These are phyloP conservation scores for Fragilaria radians DNA, from an alignment of 108 stramenopile species.

Conservation along the genomic window DNA sequence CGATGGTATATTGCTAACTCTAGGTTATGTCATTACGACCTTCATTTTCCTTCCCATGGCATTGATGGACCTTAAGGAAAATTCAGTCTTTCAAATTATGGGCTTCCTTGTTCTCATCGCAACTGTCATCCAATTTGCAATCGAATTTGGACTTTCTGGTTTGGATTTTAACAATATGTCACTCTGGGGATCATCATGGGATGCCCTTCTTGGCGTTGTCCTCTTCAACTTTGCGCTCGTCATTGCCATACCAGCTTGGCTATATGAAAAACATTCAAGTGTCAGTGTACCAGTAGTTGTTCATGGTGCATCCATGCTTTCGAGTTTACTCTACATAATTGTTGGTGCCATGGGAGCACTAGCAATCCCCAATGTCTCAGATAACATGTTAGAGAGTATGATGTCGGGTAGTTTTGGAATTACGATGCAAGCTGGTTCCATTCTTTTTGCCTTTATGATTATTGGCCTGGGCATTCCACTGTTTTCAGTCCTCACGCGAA, in stretches of 20 bases:
- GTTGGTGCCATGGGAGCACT: conserved; percentile 55
- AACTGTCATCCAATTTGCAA: conserved; percentile 25
- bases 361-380: conserved; percentile 45
- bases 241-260: conserved; percentile 71
- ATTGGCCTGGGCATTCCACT: conserved; percentile 70
- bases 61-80: conserved; percentile 59
- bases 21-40: conserved; percentile 36
- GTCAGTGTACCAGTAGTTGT: conserved; percentile 40
- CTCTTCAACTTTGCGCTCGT: conserved; percentile 70
- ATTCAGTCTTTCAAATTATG: conserved; percentile 34
- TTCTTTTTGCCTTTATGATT: conserved; percentile 63
- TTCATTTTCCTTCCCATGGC: conserved; percentile 48
- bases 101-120: conserved; percentile 42
- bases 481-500: conserved; percentile 47
- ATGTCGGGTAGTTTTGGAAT: conserved; percentile 53
- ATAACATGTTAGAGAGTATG: conserved; percentile 58
- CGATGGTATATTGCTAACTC: conserved; percentile 28
- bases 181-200: conserved; percentile 40
- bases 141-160: conserved; percentile 21
- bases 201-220: conserved; percentile 51
- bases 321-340: conserved; percentile 39
- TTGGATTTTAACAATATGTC: conserved; percentile 25
- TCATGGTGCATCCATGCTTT: conserved; percentile 29
- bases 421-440: conserved; percentile 34
- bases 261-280: conserved; percentile 52